Evolutionary conservation across 768 basidiomycete species (phyloP).

Genomic region (Kwoniella bestiolae): DNA sequence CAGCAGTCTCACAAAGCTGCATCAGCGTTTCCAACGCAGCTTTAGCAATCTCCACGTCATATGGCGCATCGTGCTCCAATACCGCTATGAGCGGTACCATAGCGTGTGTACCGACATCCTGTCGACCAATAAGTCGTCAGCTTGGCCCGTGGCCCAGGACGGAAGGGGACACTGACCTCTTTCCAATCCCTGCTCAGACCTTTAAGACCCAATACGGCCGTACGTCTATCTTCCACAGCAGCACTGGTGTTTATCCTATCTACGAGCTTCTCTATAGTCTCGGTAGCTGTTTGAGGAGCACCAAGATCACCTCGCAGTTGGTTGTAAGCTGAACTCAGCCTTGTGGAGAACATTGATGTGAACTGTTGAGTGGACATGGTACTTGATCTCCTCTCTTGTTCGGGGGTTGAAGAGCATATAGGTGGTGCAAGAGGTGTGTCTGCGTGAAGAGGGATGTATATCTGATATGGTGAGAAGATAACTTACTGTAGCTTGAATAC

Average conservation of each 20-base stretch:
- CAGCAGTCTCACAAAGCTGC: conserved; percentile 76
- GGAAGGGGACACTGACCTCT: conserved; percentile 56
- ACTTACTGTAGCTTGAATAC: not conserved
- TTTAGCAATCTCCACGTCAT: conserved; percentile 89
- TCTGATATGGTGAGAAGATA: too few species aligned
- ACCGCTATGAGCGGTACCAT: conserved; percentile 78
- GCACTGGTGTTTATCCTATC: conserved; percentile 89
- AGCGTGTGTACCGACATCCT: conserved; percentile 79
- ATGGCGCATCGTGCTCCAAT: conserved; percentile 81
- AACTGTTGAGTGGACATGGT: conserved; percentile 17
- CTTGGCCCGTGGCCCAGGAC: not conserved
- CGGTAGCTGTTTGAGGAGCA: conserved; percentile 76
- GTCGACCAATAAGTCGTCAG: conserved; percentile 5
- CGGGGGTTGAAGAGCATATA: not conserved
- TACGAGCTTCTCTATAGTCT: conserved; percentile 84
- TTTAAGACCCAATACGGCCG: conserved; percentile 90
- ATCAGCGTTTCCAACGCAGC: conserved; percentile 88
- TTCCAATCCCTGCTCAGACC: conserved; percentile 90
- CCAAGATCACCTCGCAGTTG: conserved; percentile 56
- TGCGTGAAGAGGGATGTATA: not conserved
- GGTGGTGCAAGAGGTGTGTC: not conserved
- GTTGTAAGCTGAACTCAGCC: conserved; percentile 55
- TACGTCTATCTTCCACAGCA: conserved; percentile 85
- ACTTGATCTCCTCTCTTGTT: not conserved
- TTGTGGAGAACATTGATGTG: conserved; percentile 51